Evolutionary conservation across 352 stramenopile genomes (phyloP), one percentile per base, ranked within the genome.

Genomic region (Globisporangium nunn): DNA sequence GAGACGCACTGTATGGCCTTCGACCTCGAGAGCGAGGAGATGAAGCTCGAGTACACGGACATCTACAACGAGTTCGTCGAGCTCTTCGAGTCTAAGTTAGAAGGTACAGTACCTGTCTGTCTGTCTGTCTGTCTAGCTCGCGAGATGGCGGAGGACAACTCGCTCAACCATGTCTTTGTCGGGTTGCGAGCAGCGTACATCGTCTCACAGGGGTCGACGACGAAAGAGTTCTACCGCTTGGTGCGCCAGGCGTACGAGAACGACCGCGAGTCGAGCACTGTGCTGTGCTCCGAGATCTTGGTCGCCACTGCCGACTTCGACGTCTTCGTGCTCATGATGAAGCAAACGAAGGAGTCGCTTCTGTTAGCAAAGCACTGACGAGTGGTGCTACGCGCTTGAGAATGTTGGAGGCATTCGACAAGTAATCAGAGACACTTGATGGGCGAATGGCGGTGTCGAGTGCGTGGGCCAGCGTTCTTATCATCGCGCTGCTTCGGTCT

Each of bases 11-110:
- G 78, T 56, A 61, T 68, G 48, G 61, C 67, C 12, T 91, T 91
- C 48, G 81, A 91, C 45, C 54, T 84, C n/a, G 66, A 87, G 18
- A 74, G 62, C 37, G 81, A 91, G 14, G 81, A 91, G 58, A 91
- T 91, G 81, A 87, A 89, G 52, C 75, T 91, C 52, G 75, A 89
- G 81, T 91, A 91, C 63, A 88, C 81, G 28, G 76, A 86, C n/a
- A 72, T 91, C 46, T 91, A 91, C 73, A 87, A 87, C 57, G 47
- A 81, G 33, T 91, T 91, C 59, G 71, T 81, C 39, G 71, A 70
- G 33, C 73, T 91, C 15, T 91, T 91, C 52, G 81, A 91, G 48
- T 61, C 65, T 54, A 88, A 91, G 49, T 70, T 91, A n/a, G 76
- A 88, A 88, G 75, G 81, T 87, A 64, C 31, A n/a, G 12, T 7